Percentiles rank a stretch among this genome's conserved stretches.
Evolutionary conservation across 257 asterid genomes (phyloP).

Genomic region (Nicotiana paniculata): DNA sequence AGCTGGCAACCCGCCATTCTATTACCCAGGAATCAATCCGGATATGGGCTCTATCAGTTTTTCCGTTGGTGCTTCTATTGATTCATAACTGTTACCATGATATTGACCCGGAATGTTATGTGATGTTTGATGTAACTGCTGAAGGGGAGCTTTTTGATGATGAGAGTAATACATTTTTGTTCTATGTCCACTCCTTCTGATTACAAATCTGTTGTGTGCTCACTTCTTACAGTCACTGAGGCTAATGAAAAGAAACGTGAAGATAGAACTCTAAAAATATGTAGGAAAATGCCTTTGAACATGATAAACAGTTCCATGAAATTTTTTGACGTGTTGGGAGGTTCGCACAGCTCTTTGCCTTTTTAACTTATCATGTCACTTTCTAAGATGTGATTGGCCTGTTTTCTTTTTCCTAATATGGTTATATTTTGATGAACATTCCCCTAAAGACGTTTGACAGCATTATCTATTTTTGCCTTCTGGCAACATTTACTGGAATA

Average conservation of each 20-base stretch:
- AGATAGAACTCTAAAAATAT: not conserved
- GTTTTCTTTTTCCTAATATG: not conserved
- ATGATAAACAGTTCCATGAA: not conserved
- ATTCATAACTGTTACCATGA: not conserved
- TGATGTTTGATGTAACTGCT: not conserved
- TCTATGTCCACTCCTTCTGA: not conserved
- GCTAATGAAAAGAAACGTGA: not conserved
- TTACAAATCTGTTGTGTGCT: not conserved
- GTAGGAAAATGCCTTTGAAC: not conserved
- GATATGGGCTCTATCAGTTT: not conserved
- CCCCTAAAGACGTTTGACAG: not conserved
- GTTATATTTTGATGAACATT: not conserved
- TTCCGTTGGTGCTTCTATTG: not conserved
- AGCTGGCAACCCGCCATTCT: not conserved
- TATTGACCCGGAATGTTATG: not conserved
- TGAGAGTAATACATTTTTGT: not conserved
- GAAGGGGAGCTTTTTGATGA: not conserved
- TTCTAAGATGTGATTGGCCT: not conserved
- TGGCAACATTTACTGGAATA: conserved; percentile 1
- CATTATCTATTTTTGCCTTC: not conserved
- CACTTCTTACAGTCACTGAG: not conserved
- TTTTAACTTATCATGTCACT: not conserved
- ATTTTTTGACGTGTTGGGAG: not conserved
- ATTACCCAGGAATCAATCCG: not conserved
- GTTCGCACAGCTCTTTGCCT: not conserved